Conservation (phyloP, 805 yeast species). For the Saccharomyces eubayanus region DNA sequence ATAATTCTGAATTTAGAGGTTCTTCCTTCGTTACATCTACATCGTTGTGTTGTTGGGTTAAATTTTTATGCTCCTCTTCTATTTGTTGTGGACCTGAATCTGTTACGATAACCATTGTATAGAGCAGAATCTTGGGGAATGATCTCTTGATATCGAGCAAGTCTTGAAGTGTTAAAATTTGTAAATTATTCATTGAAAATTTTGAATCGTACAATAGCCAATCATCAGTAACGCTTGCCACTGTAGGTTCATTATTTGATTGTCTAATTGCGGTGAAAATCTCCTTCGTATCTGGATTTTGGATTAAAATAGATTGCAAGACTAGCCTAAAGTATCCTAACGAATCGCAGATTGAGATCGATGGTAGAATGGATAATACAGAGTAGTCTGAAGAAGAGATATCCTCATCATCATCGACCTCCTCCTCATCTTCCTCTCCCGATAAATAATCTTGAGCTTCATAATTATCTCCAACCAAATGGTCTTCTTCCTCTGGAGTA, state of each 20-base stretch:
- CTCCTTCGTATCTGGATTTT: conserved; percentile 19
- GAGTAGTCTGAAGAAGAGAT: conserved; percentile 10
- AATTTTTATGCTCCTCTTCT: not conserved
- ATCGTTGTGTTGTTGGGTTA: not conserved
- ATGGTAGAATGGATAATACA: conserved; percentile 24
- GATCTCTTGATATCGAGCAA: conserved; percentile 9
- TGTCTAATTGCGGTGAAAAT: conserved; percentile 30
- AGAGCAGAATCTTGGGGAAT: conserved; percentile 13
- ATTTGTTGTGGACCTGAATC: not conserved
- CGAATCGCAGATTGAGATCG: conserved; percentile 25
- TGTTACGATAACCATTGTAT: conserved; percentile 13
- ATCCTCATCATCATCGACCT: not conserved
- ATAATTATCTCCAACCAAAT: not conserved
- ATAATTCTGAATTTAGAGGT: conserved; percentile 1
- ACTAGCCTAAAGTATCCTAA: conserved; percentile 29
- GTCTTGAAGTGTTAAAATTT: conserved; percentile 13
- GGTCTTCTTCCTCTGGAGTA: not conserved
- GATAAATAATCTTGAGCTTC: not conserved
- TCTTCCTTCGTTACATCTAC: not conserved
- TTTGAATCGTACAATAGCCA: conserved; percentile 36
- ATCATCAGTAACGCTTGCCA: conserved; percentile 31
- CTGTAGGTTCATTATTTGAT: conserved; percentile 20
- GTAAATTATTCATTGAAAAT: conserved; percentile 32
- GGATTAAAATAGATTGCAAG: conserved; percentile 27
- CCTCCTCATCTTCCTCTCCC: not conserved